A percentile compares a stretch with the other conserved stretches of the same genome.
phyloP scores from a whole-genome alignment of 148 eudicot genomes.

The Chenopodium album region DNA sequence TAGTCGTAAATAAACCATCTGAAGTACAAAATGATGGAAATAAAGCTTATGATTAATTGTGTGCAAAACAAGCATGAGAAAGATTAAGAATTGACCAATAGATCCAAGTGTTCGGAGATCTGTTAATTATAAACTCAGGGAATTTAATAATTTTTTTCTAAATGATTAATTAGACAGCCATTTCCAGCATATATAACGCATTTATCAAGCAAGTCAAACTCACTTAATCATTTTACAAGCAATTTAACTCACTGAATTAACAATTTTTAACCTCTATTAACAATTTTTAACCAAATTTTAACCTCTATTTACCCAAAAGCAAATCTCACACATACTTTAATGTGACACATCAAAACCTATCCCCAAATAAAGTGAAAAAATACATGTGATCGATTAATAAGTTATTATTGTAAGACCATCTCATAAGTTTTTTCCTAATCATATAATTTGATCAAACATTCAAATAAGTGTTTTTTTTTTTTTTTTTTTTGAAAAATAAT shows the following conservation, averaged over 20 bases:
- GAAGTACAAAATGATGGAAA: not conserved
- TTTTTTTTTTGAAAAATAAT: no score
- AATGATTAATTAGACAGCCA: not conserved
- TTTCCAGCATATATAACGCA: conserved; percentile 6
- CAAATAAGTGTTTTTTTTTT: no score
- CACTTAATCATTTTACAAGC: conserved; percentile 17
- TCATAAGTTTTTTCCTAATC: no score
- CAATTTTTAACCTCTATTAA: not conserved
- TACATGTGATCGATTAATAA: no score
- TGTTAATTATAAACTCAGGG: conserved; percentile 9
- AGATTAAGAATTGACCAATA: conserved; percentile 20
- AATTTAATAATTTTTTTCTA: conserved; percentile 7
- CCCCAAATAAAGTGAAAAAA: no score
- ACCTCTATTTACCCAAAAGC: not conserved
- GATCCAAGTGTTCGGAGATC: conserved; percentile 20
- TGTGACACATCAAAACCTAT: no score
- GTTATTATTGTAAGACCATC: no score
- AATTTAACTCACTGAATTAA: conserved; percentile 2
- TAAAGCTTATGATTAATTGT: not conserved
- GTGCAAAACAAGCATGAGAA: not conserved
- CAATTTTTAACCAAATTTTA: not conserved
- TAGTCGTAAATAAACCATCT: no score
- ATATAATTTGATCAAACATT: no score
- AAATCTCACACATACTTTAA: no score
- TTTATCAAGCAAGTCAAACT: conserved; percentile 19